Evolutionary conservation across 106 monocot genomes (phyloP).

Genomic region (Posidonia australis): DNA sequence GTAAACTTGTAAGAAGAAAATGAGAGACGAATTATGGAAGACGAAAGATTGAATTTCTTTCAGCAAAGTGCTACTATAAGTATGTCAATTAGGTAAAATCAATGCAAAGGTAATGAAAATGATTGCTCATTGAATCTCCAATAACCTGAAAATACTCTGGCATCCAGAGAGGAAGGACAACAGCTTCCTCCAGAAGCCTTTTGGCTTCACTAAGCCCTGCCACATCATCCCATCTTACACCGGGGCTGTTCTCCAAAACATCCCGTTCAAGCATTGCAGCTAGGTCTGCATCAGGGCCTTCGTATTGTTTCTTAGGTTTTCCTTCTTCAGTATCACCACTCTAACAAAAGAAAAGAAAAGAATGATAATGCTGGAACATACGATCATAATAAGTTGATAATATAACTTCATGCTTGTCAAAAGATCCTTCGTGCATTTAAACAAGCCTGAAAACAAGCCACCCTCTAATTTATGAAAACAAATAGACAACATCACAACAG

Average conservation of each 20-base stretch:
- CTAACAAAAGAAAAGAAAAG: slow-evolving; percentile 25
- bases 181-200: slow-evolving; percentile 91
- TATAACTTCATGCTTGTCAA: no score
- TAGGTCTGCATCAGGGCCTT: slow-evolving; percentile 95
- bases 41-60: no score
- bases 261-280: slow-evolving; percentile 98
- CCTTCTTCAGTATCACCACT: slow-evolving; percentile 74
- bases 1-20: no score
- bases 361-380: background rate
- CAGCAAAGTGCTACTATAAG: no score
- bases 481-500: no score
- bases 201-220: slow-evolving; percentile 97
- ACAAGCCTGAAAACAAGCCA: background rate
- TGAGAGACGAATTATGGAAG: no score
- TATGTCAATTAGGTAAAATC: background rate
- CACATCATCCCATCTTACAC: slow-evolving; percentile 99
- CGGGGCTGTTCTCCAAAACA: slow-evolving; percentile 88
- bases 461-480: no score
- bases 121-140: background rate
- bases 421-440: no score
- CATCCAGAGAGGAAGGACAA: slow-evolving; percentile 99
- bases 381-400: background rate
- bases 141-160: slow-evolving; percentile 97
- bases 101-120: background rate
- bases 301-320: slow-evolving; percentile 71